Percentiles rank a stretch among this genome's conserved stretches.
Evolutionary conservation across 179 eudicot genomes (phyloP).

Genomic region (Beta corolliflora): DNA sequence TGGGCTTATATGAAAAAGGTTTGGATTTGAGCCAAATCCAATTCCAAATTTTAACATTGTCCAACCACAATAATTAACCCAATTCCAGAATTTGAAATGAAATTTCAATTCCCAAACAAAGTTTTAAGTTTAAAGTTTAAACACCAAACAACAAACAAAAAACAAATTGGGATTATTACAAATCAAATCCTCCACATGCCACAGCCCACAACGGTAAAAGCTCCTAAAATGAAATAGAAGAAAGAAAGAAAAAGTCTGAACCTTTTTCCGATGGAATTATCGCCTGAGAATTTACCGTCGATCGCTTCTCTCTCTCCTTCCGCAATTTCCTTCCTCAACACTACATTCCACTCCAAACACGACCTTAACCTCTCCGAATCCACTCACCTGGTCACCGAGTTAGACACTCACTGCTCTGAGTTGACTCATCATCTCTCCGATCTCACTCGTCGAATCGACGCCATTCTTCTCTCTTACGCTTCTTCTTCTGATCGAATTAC

Average conservation of each 20-base stretch:
- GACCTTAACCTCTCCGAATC: conserved; percentile 51
- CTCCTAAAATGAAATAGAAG: neutral
- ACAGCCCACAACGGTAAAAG: neutral
- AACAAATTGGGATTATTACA: no score
- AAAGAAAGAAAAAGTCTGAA: neutral
- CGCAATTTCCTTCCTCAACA: conserved; percentile 49
- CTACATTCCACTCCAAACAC: conserved; percentile 45
- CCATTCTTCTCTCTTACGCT: conserved; percentile 45
- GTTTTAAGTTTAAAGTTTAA: no score
- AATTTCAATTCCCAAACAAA: no score
- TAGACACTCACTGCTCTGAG: conserved; percentile 51
- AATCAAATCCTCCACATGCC: no score
- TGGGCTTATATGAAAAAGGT: no score
- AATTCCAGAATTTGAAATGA: no score
- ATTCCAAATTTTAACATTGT: no score
- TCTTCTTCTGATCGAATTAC: conserved; percentile 50
- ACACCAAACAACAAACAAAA: no score
- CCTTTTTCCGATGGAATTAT: conserved; percentile 18
- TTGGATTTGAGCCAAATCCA: no score
- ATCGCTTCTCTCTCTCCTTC: conserved; percentile 54
- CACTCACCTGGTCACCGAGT: conserved; percentile 46
- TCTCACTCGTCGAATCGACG: conserved; percentile 49
- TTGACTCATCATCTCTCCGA: conserved; percentile 56
- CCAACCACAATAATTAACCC: no score
- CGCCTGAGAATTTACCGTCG: conserved; percentile 47